Evolutionary conservation across 192 early-diverging fungal genomes (phyloP).

Genomic region (Bifiguratus adelaidae): DNA sequence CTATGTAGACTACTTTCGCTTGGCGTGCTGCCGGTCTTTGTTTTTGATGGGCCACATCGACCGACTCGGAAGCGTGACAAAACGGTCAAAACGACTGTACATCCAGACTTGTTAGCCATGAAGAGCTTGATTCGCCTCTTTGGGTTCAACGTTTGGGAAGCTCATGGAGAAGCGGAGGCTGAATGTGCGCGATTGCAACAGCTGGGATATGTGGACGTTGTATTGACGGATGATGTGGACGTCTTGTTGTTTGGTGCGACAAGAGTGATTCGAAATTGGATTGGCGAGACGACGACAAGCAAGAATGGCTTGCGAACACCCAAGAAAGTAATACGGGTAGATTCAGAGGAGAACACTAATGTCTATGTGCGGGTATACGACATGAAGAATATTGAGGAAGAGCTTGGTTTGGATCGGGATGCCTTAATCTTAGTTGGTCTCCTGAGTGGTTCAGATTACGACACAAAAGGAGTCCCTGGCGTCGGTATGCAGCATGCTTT

Average conservation of each 20-base stretch:
- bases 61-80: conserved; percentile 5
- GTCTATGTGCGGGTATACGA: not conserved
- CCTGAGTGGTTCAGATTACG: conserved; percentile 10
- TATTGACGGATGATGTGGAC: conserved; percentile 22
- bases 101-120: not conserved
- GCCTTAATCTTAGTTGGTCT: conserved; percentile 12
- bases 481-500: conserved; percentile 7
- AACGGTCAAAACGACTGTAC: not conserved
- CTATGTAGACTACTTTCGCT: conserved; percentile 5
- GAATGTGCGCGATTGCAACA: conserved; percentile 17
- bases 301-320: not conserved
- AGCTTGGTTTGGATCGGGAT: conserved; percentile 5
- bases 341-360: not conserved
- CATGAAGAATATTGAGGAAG: not conserved
- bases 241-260: conserved; percentile 21
- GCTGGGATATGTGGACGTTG: conserved; percentile 10
- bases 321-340: not conserved
- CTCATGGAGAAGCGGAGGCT: conserved; percentile 22
- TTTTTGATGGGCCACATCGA: conserved; percentile 13
- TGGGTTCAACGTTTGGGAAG: conserved; percentile 10
- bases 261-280: conserved; percentile 13
- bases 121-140: conserved; percentile 7
- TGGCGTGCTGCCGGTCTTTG: conserved; percentile 15
- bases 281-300: not conserved
- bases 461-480: not conserved